Evolutionary conservation across 441 rosid species (phyloP).

Genomic region (Gossypium trilobum): DNA sequence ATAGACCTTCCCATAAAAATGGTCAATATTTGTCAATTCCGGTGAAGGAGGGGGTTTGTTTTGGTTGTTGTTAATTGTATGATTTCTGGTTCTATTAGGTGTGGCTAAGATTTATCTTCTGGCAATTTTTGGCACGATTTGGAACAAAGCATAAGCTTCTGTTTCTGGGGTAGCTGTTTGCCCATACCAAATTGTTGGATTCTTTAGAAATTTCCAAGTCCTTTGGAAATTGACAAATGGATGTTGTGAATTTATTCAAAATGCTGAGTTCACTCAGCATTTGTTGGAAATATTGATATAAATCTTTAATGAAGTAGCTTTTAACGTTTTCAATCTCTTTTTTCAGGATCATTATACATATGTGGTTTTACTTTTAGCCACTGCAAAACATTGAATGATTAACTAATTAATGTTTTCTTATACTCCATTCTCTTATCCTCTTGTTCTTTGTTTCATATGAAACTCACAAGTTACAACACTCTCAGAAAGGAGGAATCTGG

Average conservation of each 20-base stretch:
- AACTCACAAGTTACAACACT: background rate
- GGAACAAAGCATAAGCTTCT: constrained; percentile 6
- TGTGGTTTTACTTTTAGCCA: background rate
- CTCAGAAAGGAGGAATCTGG: background rate
- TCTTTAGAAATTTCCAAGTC: constrained; percentile 7
- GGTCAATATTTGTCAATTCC: background rate
- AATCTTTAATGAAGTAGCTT: background rate
- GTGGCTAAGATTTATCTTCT: background rate
- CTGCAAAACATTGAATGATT: background rate
- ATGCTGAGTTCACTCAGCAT: background rate
- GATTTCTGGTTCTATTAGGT: background rate
- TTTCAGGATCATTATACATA: background rate
- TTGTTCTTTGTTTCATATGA: background rate
- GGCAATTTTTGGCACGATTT: background rate
- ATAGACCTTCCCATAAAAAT: background rate
- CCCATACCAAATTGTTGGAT: background rate
- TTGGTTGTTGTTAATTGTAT: constrained; percentile 4
- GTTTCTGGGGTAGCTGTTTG: background rate
- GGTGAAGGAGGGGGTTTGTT: background rate
- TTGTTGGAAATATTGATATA: background rate
- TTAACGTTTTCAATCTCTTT: background rate
- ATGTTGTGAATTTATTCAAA: background rate
- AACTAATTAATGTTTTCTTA: background rate
- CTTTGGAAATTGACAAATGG: background rate
- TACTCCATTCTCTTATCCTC: background rate